These are phyloP conservation scores for Schizopora paradoxa DNA, from an alignment of 1,284 basidiomycete genomes.

Conservation along the genomic window DNA sequence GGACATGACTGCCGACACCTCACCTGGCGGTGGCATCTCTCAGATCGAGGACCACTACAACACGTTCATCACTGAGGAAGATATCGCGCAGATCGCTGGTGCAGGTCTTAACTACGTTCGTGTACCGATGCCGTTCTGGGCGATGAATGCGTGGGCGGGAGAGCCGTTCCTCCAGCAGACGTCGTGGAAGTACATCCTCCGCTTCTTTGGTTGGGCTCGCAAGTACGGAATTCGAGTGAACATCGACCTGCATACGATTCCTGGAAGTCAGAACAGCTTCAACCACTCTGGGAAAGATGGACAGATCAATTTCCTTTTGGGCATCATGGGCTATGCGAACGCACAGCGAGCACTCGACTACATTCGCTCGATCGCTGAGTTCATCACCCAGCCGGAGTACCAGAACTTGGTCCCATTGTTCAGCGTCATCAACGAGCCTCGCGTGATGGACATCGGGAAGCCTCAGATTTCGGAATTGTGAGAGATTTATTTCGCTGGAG, in stretches of 20 bases:
- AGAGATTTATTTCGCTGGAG: constrained; percentile 20
- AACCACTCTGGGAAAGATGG: constrained; percentile 48
- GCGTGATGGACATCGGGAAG: constrained; percentile 34
- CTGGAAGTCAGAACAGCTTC: constrained; percentile 68
- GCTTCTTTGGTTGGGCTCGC: constrained; percentile 74
- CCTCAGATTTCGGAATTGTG: constrained; percentile 34
- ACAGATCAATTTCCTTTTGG: constrained; percentile 52
- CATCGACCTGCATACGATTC: constrained; percentile 79
- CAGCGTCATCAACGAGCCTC: constrained; percentile 38
- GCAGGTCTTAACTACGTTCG: constrained; percentile 87
- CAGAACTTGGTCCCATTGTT: constrained; percentile 45
- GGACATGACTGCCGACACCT: constrained; percentile 35
- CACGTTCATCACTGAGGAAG: constrained; percentile 59
- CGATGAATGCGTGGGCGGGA: constrained; percentile 60
- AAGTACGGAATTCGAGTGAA: constrained; percentile 88
- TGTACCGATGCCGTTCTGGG: constrained; percentile 84
- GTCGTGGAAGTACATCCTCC: constrained; percentile 52
- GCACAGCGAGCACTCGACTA: constrained; percentile 54
- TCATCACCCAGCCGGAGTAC: constrained; percentile 54
- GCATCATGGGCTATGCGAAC: constrained; percentile 59
- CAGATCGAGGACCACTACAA: constrained; percentile 42
- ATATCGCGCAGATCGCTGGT: constrained; percentile 86
- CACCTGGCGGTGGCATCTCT: constrained; percentile 23
- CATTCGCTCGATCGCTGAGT: constrained; percentile 53
- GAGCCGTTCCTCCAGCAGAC: constrained; percentile 32